Conservation (phyloP, 805 yeast species). For the Maudiozyma barnettii region DNA sequence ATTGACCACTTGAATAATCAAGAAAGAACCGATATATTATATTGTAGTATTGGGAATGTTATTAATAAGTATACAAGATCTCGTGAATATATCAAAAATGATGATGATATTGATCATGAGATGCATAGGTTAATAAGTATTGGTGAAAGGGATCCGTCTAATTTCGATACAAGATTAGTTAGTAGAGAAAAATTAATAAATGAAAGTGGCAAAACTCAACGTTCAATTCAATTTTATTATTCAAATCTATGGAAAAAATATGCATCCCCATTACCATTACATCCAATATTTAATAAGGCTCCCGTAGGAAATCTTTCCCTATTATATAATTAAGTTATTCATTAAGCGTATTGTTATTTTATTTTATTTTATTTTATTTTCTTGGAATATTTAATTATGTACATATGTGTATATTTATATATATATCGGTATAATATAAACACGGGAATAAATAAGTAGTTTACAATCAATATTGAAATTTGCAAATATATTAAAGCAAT, state of each 20-base stretch:
- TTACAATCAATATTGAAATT: too few relatives aligned
- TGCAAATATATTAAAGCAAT: too few relatives aligned
- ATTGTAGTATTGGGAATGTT: slow-evolving; percentile 1
- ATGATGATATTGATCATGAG: slow-evolving; percentile 1
- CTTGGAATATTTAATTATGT: neutral
- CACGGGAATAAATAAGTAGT: too few relatives aligned
- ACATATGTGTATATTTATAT: too few relatives aligned
- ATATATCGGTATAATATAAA: too few relatives aligned
- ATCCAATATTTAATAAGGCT: neutral
- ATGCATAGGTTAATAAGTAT: slow-evolving; percentile 2
- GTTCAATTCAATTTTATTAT: neutral
- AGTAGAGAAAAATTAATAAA: slow-evolving; percentile 1
- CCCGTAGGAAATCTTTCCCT: neutral
- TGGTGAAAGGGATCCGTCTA: slow-evolving; percentile 3
- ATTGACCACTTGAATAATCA: neutral
- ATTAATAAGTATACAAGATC: neutral
- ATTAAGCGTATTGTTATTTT: neutral
- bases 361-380: too few relatives aligned
- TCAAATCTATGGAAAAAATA: neutral
- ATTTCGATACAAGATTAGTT: neutral
- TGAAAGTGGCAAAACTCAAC: neutral
- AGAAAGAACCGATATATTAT: neutral
- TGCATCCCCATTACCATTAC: neutral
- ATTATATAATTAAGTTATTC: neutral
- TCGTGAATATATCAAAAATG: neutral